Base-by-base conservation (phyloP, 2,329 filamentous ascomycete species). In the Aulographum hederae region DNA sequence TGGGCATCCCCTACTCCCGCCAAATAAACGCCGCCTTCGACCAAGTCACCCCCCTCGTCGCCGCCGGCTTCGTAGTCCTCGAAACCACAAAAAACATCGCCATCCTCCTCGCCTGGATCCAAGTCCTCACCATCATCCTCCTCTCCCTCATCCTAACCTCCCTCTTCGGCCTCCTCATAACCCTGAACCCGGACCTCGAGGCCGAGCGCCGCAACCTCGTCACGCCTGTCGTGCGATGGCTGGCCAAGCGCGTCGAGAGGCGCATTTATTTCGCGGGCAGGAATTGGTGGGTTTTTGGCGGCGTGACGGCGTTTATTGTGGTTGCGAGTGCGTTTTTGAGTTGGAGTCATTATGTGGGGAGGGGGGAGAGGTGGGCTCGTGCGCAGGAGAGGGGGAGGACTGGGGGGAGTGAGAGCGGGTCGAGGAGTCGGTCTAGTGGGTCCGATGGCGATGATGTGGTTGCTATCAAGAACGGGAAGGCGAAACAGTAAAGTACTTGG, bases 1-100 rank as follows among this genome's bases (percentile, higher is more conserved):
- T 65, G 61, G 61, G 62, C 10, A 57, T 66, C 32, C 63, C 62
- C 2, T 66, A 64, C 46, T 63, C 58, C 11, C 57, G 55, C 40
- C 53, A 65, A 38, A 65, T 65, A 39, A 57, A 63, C 41, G 48
- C 56, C 2, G 62, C 61, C 23, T 64, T 66, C 43, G 56, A 61
- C 36, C 58, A 65, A 47, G 61, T 67, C 18, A 63, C 60, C 0
- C 62, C 63, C 0, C 56, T 67, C 4, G 61, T 65, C 3, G 58
- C 56, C 1, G 55, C 54, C 0, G 60, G 57, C 16, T 65, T 57
- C 47, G 47, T 61, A 38, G 57, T 65, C 17, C 49, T 66, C 2
- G 50, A 55, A 34, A 65, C 61, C 1, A 63, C 56, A 6, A 58
- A 57, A 35, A 59, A 65, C 39, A 64, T 65, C 30, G 56, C 58